Evolutionary conservation across 2,329 filamentous ascomycete genomes (phyloP).

Genomic region (Colletotrichum eleusines): DNA sequence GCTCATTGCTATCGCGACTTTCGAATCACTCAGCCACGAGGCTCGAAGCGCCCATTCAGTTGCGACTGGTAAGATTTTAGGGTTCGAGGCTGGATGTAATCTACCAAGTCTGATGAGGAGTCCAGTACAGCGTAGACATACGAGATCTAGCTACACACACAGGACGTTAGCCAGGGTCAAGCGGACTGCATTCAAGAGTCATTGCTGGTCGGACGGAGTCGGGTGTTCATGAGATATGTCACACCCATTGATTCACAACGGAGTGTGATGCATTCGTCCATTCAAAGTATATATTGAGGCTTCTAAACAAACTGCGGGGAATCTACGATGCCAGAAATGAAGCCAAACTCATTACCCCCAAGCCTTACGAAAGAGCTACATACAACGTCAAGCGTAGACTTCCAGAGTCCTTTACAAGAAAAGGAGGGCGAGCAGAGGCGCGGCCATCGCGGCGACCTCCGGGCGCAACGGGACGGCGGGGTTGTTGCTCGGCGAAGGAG

Average conservation of each 20-base stretch:
- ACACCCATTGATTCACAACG: background rate
- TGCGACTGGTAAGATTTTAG: background rate
- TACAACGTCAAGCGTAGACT: constrained; percentile 10
- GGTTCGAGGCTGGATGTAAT: background rate
- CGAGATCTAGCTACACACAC: background rate
- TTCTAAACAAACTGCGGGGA: constrained; percentile 35
- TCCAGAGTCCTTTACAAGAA: constrained; percentile 36
- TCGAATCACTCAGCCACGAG: background rate
- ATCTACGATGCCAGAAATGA: constrained; percentile 38
- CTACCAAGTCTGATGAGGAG: background rate
- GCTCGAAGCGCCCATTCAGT: background rate
- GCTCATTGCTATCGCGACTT: background rate
- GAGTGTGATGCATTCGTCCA: background rate
- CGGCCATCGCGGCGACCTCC: constrained; percentile 25
- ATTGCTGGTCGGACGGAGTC: background rate
- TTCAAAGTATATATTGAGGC: constrained; percentile 31
- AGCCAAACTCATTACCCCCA: constrained; percentile 38
- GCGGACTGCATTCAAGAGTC: background rate
- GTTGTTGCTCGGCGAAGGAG: constrained; percentile 47
- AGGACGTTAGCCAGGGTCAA: background rate
- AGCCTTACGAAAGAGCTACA: constrained; percentile 26
- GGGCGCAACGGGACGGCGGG: constrained; percentile 42
- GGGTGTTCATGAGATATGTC: too few species aligned
- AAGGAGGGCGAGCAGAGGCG: constrained; percentile 39
- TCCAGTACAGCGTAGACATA: background rate